Evolutionary conservation across 2,329 filamentous ascomycete genomes (phyloP).

Genomic region (Cadophora gregata): DNA sequence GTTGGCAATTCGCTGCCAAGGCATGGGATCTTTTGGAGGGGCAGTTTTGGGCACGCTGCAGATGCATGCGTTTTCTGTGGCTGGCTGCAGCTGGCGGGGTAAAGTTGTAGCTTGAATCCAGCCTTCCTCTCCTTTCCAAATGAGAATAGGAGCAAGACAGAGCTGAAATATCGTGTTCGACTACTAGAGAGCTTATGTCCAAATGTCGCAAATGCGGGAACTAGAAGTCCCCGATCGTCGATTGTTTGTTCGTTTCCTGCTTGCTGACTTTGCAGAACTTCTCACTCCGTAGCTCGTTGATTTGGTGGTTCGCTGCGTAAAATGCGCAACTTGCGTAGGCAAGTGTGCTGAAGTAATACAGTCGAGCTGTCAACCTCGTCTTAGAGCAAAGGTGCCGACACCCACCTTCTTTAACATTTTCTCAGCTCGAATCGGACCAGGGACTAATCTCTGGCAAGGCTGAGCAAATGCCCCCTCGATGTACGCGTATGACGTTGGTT

Average conservation of each 20-base stretch:
- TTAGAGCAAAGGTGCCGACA: not conserved
- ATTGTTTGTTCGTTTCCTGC: not conserved
- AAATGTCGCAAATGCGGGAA: not conserved
- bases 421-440: not conserved
- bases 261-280: not conserved
- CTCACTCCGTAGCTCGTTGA: not conserved
- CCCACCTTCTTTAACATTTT: not conserved
- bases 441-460: constrained; percentile 11
- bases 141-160: not conserved
- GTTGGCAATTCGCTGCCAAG: constrained; percentile 11
- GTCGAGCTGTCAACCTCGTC: not conserved
- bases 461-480: not conserved
- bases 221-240: not conserved
- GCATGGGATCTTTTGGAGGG: constrained; percentile 4
- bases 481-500: constrained; percentile 13
- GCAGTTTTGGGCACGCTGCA: constrained; percentile 1
- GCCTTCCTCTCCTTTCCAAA: not conserved
- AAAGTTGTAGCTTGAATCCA: not conserved
- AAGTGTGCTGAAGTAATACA: constrained; percentile 8
- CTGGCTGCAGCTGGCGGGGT: constrained; percentile 13
- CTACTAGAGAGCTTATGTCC: not conserved
- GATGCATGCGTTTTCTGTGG: not conserved
- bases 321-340: not conserved
- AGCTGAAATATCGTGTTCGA: constrained; percentile 11
- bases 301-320: not conserved